phyloP scores from a whole-genome alignment of 805 yeast genomes.

The Candida dendrica region DNA sequence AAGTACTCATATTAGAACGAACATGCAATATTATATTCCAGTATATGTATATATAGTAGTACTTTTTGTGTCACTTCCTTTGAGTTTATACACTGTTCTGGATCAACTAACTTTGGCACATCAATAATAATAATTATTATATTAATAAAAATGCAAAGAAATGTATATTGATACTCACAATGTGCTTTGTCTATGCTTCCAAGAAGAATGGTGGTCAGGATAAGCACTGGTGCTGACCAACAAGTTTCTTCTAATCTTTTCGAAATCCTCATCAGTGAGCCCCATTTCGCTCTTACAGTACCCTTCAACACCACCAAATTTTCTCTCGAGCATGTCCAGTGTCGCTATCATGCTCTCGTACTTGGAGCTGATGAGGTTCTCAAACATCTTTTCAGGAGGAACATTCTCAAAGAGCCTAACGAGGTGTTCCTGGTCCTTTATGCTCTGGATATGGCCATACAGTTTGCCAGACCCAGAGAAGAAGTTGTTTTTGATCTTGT shows the following conservation, averaged over 20 bases:
- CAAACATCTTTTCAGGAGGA: conserved; percentile 41
- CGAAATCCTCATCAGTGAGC: conserved; percentile 38
- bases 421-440: conserved; percentile 2
- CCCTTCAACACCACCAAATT: conserved; percentile 46
- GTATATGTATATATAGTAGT: too few species aligned
- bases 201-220: conserved; percentile 10
- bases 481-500: conserved; percentile 16
- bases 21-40: too few species aligned
- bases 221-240: conserved; percentile 11
- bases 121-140: too few species aligned
- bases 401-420: conserved; percentile 5
- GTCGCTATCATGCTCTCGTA: conserved; percentile 67
- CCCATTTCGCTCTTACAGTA: conserved; percentile 40
- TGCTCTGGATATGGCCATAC: conserved; percentile 1
- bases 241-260: conserved; percentile 26
- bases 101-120: too few species aligned
- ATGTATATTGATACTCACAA: too few species aligned
- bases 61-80: too few species aligned
- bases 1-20: too few species aligned
- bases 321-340: conserved; percentile 40
- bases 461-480: conserved; percentile 1
- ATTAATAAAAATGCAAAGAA: too few species aligned
- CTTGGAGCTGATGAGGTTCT: conserved; percentile 53
- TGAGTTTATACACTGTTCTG: too few species aligned
- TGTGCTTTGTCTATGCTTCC: conserved; percentile 15